Base-by-base conservation (phyloP, 164 flowering plant genomes). In the Cinnamomum chago region DNA sequence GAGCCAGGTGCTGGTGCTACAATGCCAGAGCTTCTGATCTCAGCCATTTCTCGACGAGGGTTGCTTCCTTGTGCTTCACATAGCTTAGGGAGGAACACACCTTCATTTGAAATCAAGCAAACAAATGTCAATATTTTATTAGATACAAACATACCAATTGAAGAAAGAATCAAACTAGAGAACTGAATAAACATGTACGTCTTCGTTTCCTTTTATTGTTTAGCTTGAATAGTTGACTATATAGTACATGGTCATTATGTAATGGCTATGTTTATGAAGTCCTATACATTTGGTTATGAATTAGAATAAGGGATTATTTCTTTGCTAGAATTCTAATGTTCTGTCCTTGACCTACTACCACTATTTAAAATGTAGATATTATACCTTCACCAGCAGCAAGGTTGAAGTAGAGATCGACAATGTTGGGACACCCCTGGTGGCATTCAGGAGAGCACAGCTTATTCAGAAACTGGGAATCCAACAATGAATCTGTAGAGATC, bases 311-410 rank as follows among this genome's bases (percentile, higher is more conserved):
- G 35, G 6, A 5, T 4, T 30, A 0, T 30, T 27, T 30, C 5
- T 30, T 30, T 30, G 35, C 5, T 30, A 30, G 35, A 30, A 30
- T 30, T 30, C 35, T 1, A 30, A 55, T 14, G 18, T 20, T 14
- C 0, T 14, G 60, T 30, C 35, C 35, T 30, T 0, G 0, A 30
- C 35, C 35, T 30, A 30, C 5, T 30, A 30, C 35, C 35, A 30
- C 5, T 30, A 3, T 30, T 0, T 30, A 30, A 30, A 30, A 30
- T 30, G 35, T 30, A 30, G 5, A 30, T 30, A 30, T 30, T 30
- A 55, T 77, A 88, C 95, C 93, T 88, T 91, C 95, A 23, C 90
- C 90, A 9, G 90, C 93, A 30, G 95, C 95, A 3, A 91, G 89
- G 62, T 85, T 89, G 88, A 88, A 89, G 85, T 84, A 88, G 62